phyloP scores from a whole-genome alignment of 2,329 filamentous ascomycete genomes.

The Geoglossum cookeanum region DNA sequence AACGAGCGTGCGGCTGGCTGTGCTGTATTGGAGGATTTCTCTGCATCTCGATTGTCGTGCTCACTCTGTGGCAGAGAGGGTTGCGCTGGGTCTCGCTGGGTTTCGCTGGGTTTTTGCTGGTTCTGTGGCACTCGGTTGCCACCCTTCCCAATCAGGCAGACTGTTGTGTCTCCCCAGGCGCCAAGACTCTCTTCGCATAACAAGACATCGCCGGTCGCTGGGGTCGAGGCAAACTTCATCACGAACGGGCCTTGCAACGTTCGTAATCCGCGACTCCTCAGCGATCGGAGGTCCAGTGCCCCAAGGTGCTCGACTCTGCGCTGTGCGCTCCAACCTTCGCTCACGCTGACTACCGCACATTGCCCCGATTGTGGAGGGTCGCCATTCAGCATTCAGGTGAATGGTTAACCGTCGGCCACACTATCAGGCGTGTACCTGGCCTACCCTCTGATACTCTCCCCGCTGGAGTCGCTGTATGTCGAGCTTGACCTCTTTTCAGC shows the following conservation, averaged over 20 bases:
- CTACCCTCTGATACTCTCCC: neutral
- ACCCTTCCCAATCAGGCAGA: neutral
- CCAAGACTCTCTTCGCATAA: constrained; percentile 1
- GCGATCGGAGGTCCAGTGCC: neutral
- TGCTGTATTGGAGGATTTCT: no score
- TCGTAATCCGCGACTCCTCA: neutral
- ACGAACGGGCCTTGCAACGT: neutral
- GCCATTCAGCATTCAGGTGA: neutral
- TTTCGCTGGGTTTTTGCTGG: no score
- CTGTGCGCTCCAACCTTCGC: neutral
- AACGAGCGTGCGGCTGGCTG: no score
- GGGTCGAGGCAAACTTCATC: neutral
- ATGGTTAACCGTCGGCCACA: neutral
- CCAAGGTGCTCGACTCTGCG: neutral
- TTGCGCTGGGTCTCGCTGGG: no score
- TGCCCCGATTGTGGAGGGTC: neutral
- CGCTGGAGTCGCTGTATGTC: neutral
- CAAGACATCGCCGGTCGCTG: neutral
- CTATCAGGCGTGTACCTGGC: neutral
- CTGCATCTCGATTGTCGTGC: no score
- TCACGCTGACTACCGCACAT: neutral
- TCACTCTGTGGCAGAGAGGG: no score
- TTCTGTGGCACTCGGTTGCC: no score
- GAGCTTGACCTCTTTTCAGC: no score
- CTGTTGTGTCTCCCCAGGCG: neutral